Base-by-base conservation (phyloP, 2,329 filamentous ascomycete species). In the Pseudogymnoascus sp. region DNA sequence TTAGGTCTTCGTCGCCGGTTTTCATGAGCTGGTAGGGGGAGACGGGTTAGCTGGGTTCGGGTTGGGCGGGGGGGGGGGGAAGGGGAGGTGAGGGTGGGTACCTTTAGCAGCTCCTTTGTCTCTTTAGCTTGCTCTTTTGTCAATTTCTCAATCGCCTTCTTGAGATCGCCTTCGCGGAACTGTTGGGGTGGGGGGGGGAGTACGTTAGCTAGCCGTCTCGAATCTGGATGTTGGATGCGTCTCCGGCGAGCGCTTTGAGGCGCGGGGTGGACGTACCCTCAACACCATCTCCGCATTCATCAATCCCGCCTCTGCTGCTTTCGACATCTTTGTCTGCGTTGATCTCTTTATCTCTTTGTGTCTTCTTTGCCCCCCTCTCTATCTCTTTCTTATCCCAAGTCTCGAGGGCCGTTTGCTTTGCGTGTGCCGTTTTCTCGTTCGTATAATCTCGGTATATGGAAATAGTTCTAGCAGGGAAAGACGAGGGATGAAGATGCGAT, bases 1-100 rank as follows among this genome's bases (percentile, higher is more conserved):
- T 62, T 8, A 62, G 26, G 21, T 45, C 61, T 51, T 62, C 37
- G 39, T 62, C 39, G 61, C 61, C 61, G 36, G 34, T 23, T 62
- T 62, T 62, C 34, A 62, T 62, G 26, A 62, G 61, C 61, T 62
- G 60, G 31, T 2, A 12, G 45, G 18, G 26, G 45, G 11, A 11
- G 11, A 6, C 8, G 31, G 14, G 51, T 59, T 59, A 59, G 31
- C 16, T n/a, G 23, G 51, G 14, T 16, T 16, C 5, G 23, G 2
- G 8, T 12, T 34, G 31, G 12, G 4, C 4, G 7, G 21, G 4
- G 23, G 11, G 14, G 23, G 5, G 26, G 23, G 4, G 8, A 12
- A 16, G 5, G 14, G 51, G 23, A 14, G 23, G 21, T 11, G 8
- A 10, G n/a, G 2, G 4, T 11, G 26, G 26, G 21, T 59, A 59